Conservation (phyloP, 129 eudicot genomes). For the Escallonia rubra region DNA sequence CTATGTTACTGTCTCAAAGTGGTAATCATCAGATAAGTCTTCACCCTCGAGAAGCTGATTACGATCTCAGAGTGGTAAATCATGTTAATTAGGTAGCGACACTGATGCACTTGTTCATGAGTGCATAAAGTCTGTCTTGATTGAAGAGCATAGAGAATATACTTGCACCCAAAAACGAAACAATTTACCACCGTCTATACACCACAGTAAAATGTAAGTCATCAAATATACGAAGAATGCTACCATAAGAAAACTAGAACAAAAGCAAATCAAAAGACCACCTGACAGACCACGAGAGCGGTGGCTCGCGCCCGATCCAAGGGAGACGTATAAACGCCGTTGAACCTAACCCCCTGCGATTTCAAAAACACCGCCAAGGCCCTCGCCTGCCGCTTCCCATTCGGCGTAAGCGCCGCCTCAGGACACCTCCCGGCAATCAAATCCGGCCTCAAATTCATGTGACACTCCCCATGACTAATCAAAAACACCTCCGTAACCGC, state of each 20-base stretch:
- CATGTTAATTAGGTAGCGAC: too few relatives aligned
- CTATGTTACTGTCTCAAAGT: too few relatives aligned
- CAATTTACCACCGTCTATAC: too few relatives aligned
- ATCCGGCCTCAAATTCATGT: conserved; percentile 85
- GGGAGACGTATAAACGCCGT: conserved; percentile 80
- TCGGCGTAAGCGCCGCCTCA: conserved; percentile 66
- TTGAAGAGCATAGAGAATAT: too few relatives aligned
- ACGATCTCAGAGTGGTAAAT: too few relatives aligned
- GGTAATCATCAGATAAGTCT: too few relatives aligned
- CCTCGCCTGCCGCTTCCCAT: conserved; percentile 85
- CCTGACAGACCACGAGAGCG: conserved; percentile 84
- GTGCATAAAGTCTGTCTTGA: too few relatives aligned
- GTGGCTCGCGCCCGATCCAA: conserved; percentile 90
- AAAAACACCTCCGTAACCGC: conserved; percentile 62
- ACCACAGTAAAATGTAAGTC: too few relatives aligned
- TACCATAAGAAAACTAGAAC: not conserved
- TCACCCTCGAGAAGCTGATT: too few relatives aligned
- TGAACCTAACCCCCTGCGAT: conserved; percentile 79
- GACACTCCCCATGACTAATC: conserved; percentile 83
- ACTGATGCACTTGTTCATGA: too few relatives aligned
- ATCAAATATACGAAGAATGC: not conserved
- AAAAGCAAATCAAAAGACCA: conserved; percentile 12
- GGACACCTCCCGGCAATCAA: conserved; percentile 82
- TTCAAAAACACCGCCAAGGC: conserved; percentile 91
- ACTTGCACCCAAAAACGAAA: too few relatives aligned